Evolutionary conservation across 129 eudicot species (phyloP).

Genomic region (Helianthus tuberosus): DNA sequence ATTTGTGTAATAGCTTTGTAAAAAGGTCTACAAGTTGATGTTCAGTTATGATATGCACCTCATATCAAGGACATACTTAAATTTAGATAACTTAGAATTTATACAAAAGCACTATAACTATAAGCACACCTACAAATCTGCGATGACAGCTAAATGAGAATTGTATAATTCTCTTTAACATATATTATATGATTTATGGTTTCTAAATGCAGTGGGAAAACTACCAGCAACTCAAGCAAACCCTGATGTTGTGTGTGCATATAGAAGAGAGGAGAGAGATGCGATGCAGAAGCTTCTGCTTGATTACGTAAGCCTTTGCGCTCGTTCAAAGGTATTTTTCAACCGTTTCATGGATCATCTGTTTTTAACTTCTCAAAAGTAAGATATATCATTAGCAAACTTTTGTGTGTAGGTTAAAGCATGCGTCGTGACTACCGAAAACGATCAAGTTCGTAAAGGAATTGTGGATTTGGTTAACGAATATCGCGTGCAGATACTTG

Average conservation of each 20-base stretch:
- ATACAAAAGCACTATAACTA: background rate
- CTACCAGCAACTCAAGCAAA: conserved; percentile 78
- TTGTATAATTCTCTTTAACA: background rate
- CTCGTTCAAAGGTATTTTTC: conserved; percentile 49
- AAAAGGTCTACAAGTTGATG: background rate
- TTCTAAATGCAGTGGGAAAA: conserved; percentile 74
- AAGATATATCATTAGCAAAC: background rate
- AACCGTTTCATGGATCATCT: background rate
- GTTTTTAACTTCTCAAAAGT: background rate
- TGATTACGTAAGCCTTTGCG: conserved; percentile 57
- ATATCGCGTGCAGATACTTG: conserved; percentile 62
- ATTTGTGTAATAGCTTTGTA: background rate
- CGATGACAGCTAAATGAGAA: background rate
- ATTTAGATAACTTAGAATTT: background rate
- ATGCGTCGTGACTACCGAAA: conserved; percentile 51
- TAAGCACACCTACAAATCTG: background rate
- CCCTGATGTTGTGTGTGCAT: conserved; percentile 61
- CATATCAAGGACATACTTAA: too few species aligned
- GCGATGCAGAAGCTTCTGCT: conserved; percentile 51
- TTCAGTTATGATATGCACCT: background rate
- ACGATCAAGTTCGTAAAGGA: conserved; percentile 60
- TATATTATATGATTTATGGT: conserved; percentile 5
- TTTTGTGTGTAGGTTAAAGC: conserved; percentile 60
- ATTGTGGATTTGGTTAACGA: conserved; percentile 58
- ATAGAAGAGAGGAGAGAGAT: conserved; percentile 66